A percentile compares a stretch with the other conserved stretches of the same genome.
phyloP scores from a whole-genome alignment of 2,329 filamentous ascomycete species.

The Rutstroemia sp. region DNA sequence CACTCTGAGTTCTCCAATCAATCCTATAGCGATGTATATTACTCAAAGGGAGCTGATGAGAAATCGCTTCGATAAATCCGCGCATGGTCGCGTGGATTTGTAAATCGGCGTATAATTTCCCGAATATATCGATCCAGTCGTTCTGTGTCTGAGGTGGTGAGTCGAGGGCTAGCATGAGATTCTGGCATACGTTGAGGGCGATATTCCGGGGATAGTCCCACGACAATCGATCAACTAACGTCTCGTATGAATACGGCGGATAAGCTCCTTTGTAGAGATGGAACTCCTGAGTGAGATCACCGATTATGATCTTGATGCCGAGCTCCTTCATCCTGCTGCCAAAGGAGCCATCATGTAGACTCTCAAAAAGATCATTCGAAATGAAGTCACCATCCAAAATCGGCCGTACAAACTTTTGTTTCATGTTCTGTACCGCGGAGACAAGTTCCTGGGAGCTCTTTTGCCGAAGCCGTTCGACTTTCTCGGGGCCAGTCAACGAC shows the following conservation, averaged over 20 bases:
- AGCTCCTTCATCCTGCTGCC: constrained; percentile 12
- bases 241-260: constrained; percentile 12
- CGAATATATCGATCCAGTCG: constrained; percentile 15
- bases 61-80: constrained; percentile 11
- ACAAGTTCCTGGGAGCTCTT: constrained; percentile 10
- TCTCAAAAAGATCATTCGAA: constrained; percentile 10
- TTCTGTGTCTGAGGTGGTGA: not conserved
- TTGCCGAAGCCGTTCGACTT: constrained; percentile 4
- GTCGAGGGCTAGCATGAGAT: not conserved
- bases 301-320: constrained; percentile 14
- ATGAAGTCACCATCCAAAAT: constrained; percentile 15
- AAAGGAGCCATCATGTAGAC: constrained; percentile 11
- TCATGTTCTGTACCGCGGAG: constrained; percentile 9
- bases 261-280: constrained; percentile 13
- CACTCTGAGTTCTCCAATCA: constrained; percentile 14
- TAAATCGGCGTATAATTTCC: constrained; percentile 14
- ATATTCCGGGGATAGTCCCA: constrained; percentile 18
- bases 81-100: constrained; percentile 17
- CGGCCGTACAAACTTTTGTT: constrained; percentile 15
- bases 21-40: constrained; percentile 15
- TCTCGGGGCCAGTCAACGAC: not conserved
- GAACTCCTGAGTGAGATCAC: constrained; percentile 17
- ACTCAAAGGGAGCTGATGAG: constrained; percentile 1
- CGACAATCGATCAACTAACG: constrained; percentile 11
- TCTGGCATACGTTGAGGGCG: constrained; percentile 2